These are phyloP conservation scores for Sporothrix globosa DNA, from an alignment of 2,329 filamentous ascomycete species.

Conservation along the genomic window DNA sequence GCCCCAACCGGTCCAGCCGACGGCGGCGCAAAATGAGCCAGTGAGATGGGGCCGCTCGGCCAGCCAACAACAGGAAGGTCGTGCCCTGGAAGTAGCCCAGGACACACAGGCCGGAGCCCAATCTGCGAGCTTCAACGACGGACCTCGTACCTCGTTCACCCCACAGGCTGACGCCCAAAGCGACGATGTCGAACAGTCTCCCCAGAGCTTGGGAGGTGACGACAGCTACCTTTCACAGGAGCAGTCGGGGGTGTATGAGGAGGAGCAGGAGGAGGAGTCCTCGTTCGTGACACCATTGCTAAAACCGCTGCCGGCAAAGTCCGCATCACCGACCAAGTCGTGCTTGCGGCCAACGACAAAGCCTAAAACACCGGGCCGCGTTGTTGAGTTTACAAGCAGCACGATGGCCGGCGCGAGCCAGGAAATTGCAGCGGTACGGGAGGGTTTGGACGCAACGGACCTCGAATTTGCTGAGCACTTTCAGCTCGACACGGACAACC, in stretches of 20 bases:
- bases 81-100: neutral
- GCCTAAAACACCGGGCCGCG: constrained; percentile 59
- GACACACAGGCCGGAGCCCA: neutral
- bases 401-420: constrained; percentile 51
- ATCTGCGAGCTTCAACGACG: neutral
- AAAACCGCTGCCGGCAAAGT: constrained; percentile 54
- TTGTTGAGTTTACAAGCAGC: constrained; percentile 61
- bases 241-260: constrained; percentile 25
- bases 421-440: constrained; percentile 35
- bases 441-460: neutral
- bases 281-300: constrained; percentile 48
- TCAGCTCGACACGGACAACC: constrained; percentile 32
- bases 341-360: constrained; percentile 61
- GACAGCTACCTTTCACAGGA: constrained; percentile 41
- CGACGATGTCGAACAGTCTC: neutral
- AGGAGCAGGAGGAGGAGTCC: constrained; percentile 44
- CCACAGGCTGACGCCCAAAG: neutral
- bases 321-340: constrained; percentile 61
- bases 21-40: neutral
- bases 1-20: neutral
- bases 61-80: neutral
- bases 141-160: neutral
- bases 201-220: constrained; percentile 21
- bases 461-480: constrained; percentile 35
- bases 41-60: neutral